These are phyloP conservation scores for Torulaspora maleeae DNA, from an alignment of 805 yeast species.

Conservation along the genomic window DNA sequence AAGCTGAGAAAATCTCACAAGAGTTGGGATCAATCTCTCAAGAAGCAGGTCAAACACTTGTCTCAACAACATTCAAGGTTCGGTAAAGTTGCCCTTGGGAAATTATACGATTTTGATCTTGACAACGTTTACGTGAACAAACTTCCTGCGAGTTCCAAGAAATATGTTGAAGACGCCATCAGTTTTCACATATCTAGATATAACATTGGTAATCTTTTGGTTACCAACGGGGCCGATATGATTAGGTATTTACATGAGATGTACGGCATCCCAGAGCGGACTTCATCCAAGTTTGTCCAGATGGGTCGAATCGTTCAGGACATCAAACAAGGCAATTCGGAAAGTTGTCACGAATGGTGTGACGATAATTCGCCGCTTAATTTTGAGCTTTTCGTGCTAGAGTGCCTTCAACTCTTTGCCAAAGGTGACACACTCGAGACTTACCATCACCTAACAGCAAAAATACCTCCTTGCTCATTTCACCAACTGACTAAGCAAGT, in stretches of 20 bases:
- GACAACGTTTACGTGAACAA: conserved; percentile 36
- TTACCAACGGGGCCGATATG: conserved; percentile 26
- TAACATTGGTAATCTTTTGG: conserved; percentile 41
- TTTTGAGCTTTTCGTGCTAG: conserved; percentile 26
- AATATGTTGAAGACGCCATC: conserved; percentile 40
- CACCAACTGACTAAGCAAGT: conserved; percentile 36
- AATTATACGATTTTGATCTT: conserved; percentile 32
- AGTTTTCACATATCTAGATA: conserved; percentile 45
- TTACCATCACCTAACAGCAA: conserved; percentile 41
- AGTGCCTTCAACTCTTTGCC: conserved; percentile 20
- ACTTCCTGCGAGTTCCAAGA: conserved; percentile 23
- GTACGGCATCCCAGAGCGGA: conserved; percentile 26
- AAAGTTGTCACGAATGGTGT: conserved; percentile 51
- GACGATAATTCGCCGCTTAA: conserved; percentile 22
- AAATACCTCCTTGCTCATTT: conserved; percentile 34
- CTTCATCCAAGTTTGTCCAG: conserved; percentile 37
- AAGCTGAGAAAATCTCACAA: conserved; percentile 30
- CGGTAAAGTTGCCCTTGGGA: conserved; percentile 28
- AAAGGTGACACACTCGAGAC: conserved; percentile 31
- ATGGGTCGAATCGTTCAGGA: conserved; percentile 43
- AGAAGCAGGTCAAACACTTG: conserved; percentile 28
- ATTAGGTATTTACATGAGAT: conserved; percentile 32
- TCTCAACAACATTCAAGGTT: conserved; percentile 28
- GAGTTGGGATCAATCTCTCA: conserved; percentile 32
- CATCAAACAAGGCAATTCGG: conserved; percentile 36